Base-by-base conservation (phyloP, 768 basidiomycete genomes). In the Mycena crocata region DNA sequence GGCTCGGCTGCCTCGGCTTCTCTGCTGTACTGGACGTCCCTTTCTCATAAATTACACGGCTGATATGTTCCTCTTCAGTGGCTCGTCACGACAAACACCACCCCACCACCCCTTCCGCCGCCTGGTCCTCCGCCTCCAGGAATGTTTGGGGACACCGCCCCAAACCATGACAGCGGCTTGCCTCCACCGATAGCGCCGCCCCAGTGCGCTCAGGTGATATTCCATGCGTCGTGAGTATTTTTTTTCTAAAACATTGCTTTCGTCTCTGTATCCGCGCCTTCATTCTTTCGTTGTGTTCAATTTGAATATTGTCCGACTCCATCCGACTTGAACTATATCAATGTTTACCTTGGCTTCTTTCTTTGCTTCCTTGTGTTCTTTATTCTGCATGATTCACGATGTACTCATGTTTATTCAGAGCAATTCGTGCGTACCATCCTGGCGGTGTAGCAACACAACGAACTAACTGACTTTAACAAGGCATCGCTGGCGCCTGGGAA, bases 401-500 rank as follows among this genome's bases (percentile, higher is more conserved):
- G 37, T 9, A 9, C 9, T 37, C 9, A 9, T 9, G 15, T 19
- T 19, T 19, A 5, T 42, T 5, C 40, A 42, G 40, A 14, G 40
- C 40, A 19, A 42, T 32, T 34, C 32, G 19, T 52, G 30, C 50
- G 28, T 34, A n/a, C n/a, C n/a, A n/a, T n/a, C n/a, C n/a, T n/a
- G n/a, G n/a, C n/a, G n/a, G n/a, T n/a, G n/a, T n/a, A n/a, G n/a
- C n/a, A n/a, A n/a, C n/a, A n/a, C n/a, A n/a, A n/a, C n/a, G n/a
- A n/a, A n/a, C n/a, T 55, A 23, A 54, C 21, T 54, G 31, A 24
- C 5, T 39, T 8, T 26, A 13, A 24, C 4, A 13, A 54, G 52
- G 34, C 14, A 30, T 64, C 31, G 63, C 63, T 10, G 63, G 39
- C 15, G 56, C 55, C 14, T 64, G 63, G 63, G 55, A 57, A 39